Evolutionary conservation across 176 grass and related monocot genomes (phyloP), one percentile per base, ranked within the genome.

Genomic region (Oryza australiensis): DNA sequence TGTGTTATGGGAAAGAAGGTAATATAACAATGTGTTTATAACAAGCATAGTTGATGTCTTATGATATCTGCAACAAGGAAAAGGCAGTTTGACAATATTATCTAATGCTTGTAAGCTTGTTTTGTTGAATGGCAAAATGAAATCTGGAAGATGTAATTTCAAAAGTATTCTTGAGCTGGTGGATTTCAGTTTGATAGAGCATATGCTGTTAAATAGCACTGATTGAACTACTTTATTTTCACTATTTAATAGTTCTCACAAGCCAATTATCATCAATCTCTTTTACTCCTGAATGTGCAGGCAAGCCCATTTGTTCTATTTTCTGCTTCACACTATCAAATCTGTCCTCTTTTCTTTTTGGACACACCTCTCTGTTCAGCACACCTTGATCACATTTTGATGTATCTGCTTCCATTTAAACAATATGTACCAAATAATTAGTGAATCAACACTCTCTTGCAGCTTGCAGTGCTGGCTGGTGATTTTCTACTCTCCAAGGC

Each of bases 401-500:
- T 76, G 37, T 87, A 29, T 77, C 3, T 12, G 12, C 38, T 30
- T 26, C 26, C 37, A 42, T 80, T 79, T 78, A 7, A 7, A n/a
- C 16, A 15, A 20, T 38, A 46, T 1, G 12, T 41, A 13, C 15
- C 14, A 65, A 83, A 32, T 18, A 73, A 53, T 77, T 72, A 26
- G 48, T 79, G 64, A 75, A 87, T 35, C 55, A 65, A 45, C 76
- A 33, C 34, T 82, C 69, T 38, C 53, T 55, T 94, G 76, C 87
- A 97, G 91, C 85, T 97, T 90, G 89, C 94, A 38, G 69, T 92
- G 69, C 84, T 97, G 71, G 91, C 91, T 15, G 94, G 94, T 55
- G 91, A 97, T 90, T 97, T 94, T 84, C 83, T 97, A 73, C 87
- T 97, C 74, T 92, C 78, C 68, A 88, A 86, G 82, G 94, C 94